A percentile compares a stretch with the other conserved stretches of the same genome.
Evolutionary conservation across 2,329 filamentous ascomycete species (phyloP).

Genomic region (Sphaerulina musiva): DNA sequence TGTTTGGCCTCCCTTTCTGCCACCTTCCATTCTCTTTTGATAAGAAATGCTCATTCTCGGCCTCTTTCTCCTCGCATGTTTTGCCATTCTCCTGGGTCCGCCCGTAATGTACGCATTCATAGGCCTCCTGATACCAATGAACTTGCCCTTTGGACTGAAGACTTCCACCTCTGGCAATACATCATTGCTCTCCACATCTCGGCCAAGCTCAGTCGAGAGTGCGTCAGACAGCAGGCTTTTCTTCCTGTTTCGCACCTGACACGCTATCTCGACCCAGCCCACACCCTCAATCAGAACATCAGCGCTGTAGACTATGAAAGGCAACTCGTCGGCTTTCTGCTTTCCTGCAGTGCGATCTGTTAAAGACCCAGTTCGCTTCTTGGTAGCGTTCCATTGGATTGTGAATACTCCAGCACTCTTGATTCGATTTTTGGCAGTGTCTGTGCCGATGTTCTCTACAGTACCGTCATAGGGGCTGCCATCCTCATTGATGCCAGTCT

Average conservation of each 20-base stretch:
- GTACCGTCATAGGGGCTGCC: slow-evolving; percentile 52
- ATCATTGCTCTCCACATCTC: slow-evolving; percentile 14
- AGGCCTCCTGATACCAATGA: slow-evolving; percentile 59
- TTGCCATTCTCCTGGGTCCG: slow-evolving; percentile 48
- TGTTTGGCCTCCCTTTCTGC: slow-evolving; percentile 39
- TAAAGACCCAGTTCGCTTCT: slow-evolving; percentile 65
- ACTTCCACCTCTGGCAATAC: slow-evolving; percentile 66
- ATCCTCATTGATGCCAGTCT: slow-evolving; percentile 40
- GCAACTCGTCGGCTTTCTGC: slow-evolving; percentile 60
- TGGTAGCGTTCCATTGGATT: slow-evolving; percentile 78
- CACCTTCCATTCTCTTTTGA: slow-evolving; percentile 24
- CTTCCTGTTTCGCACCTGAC: slow-evolving; percentile 58
- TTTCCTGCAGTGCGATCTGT: slow-evolving; percentile 56
- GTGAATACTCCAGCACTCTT: slow-evolving; percentile 65
- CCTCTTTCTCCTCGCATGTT: slow-evolving; percentile 47
- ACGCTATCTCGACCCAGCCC: slow-evolving; percentile 84
- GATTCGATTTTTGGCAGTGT: slow-evolving; percentile 32
- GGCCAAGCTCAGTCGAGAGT: slow-evolving; percentile 16
- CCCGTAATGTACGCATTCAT: slow-evolving; percentile 64
- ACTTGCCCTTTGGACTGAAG: slow-evolving; percentile 77
- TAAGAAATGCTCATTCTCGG: slow-evolving; percentile 58
- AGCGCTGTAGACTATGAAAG: slow-evolving; percentile 70
- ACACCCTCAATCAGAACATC: slow-evolving; percentile 89
- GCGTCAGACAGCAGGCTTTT: slow-evolving; percentile 21
- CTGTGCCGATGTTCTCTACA: slow-evolving; percentile 56